A percentile compares a stretch with the other conserved stretches of the same genome.
Evolutionary conservation across 129 eudicot species (phyloP).

Genomic region (Flaveria trinervia): DNA sequence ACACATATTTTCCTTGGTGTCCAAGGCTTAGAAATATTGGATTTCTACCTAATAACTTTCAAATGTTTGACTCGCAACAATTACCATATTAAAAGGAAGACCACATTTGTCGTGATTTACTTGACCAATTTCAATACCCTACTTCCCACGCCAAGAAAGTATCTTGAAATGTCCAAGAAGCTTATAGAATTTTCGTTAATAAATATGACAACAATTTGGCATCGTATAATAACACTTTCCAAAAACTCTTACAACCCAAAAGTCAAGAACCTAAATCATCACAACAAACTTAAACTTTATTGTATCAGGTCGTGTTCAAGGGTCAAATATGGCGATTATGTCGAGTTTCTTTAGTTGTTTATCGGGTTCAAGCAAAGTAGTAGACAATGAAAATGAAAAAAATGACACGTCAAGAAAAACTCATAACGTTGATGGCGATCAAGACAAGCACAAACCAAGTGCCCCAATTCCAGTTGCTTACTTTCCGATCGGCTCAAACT

Average conservation of each 20-base stretch:
- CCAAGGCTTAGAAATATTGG: not conserved
- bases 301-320: not conserved
- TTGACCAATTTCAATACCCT: not conserved
- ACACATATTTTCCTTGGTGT: not conserved
- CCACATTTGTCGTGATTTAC: not conserved
- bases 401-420: not conserved
- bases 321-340: slow-evolving; percentile 20
- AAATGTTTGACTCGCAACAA: not conserved
- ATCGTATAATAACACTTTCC: not conserved
- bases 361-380: slow-evolving; percentile 12
- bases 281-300: not conserved
- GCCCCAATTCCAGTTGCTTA: slow-evolving; percentile 34
- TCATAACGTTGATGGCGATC: not conserved
- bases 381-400: slow-evolving; percentile 9
- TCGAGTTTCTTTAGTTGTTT: slow-evolving; percentile 21
- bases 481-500: slow-evolving; percentile 30
- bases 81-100: not conserved
- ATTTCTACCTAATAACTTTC: not conserved
- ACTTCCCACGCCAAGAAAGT: not conserved
- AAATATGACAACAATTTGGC: not conserved
- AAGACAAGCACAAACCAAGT: slow-evolving; percentile 12
- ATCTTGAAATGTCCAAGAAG: not conserved
- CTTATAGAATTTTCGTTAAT: not conserved
- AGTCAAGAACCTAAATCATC: not conserved
- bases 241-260: not conserved